Conservation (phyloP, 2,329 filamentous ascomycete species). For the Aureobasidium sp. region DNA sequence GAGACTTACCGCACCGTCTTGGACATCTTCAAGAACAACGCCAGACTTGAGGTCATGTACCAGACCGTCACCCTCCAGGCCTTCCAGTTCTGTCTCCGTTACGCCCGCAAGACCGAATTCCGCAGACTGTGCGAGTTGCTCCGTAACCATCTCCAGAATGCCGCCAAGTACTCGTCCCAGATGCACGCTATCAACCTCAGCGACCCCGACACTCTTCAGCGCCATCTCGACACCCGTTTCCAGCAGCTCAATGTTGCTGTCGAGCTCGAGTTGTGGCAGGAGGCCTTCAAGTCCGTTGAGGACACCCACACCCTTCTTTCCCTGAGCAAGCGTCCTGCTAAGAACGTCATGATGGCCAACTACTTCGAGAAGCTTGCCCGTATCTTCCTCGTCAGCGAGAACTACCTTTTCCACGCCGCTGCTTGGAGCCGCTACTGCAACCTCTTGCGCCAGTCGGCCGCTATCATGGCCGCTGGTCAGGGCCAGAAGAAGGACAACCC, state of each 20-base stretch:
- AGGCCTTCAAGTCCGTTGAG: constrained; percentile 98
- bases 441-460: constrained; percentile 83
- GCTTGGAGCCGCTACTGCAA: constrained; percentile 98
- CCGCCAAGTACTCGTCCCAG: constrained; percentile 96
- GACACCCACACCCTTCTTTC: constrained; percentile 97
- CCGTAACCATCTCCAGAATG: constrained; percentile 97
- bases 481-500: constrained; percentile 94
- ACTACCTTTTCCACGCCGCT: constrained; percentile 98
- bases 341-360: constrained; percentile 99
- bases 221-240: constrained; percentile 95
- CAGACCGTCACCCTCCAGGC: constrained; percentile 97
- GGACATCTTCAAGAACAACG: constrained; percentile 98
- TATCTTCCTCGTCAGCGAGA: constrained; percentile 98
- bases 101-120: constrained; percentile 98
- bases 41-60: constrained; percentile 93
- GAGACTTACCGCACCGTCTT: constrained; percentile 98
- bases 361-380: constrained; percentile 99
- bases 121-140: constrained; percentile 95
- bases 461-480: constrained; percentile 74
- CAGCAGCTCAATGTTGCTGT: constrained; percentile 97
- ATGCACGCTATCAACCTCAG: constrained; percentile 99
- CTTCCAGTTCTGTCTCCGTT: constrained; percentile 98
- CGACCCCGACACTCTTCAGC: constrained; percentile 93
- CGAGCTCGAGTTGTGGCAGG: constrained; percentile 96
- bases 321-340: constrained; percentile 94